These are phyloP conservation scores for Dryas alaskensis DNA, from an alignment of 306 rosid genomes.

Conservation along the genomic window DNA sequence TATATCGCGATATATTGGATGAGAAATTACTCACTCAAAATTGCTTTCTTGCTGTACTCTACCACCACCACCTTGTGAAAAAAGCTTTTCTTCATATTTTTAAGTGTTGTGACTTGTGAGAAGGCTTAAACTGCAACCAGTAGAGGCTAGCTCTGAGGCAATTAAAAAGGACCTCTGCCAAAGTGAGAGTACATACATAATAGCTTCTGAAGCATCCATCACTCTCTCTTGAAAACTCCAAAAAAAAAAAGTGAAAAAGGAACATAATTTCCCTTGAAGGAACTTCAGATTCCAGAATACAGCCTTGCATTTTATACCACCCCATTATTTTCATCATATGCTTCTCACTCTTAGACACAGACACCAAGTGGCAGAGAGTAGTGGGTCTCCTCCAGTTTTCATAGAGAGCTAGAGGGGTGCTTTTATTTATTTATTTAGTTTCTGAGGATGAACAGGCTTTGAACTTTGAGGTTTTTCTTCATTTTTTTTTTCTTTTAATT, in stretches of 20 bases:
- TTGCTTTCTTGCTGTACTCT: constrained; percentile 23
- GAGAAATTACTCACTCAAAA: constrained; percentile 3
- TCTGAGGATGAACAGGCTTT: background rate
- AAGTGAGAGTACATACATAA: constrained; percentile 29
- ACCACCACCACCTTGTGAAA: constrained; percentile 22
- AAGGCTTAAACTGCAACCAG: constrained; percentile 30
- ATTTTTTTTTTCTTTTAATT: background rate
- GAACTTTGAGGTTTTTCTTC: background rate
- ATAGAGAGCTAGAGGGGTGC: background rate
- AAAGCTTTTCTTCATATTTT: constrained; percentile 23
- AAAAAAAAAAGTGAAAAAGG: constrained; percentile 38
- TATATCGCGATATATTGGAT: constrained; percentile 17
- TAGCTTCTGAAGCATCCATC: constrained; percentile 40
- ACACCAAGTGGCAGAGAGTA: background rate
- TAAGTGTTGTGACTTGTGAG: background rate
- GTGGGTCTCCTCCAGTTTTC: background rate
- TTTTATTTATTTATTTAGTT: background rate
- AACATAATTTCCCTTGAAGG: constrained; percentile 49
- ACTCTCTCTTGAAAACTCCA: constrained; percentile 24
- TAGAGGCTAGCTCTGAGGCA: background rate
- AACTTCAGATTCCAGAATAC: constrained; percentile 57
- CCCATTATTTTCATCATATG: constrained; percentile 7
- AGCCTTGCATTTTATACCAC: constrained; percentile 22
- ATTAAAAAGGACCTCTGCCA: constrained; percentile 26
- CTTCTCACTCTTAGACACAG: constrained; percentile 9